Conservation (phyloP, 192 early-diverging fungal genomes). For the Coemansia guatemalensis region DNA sequence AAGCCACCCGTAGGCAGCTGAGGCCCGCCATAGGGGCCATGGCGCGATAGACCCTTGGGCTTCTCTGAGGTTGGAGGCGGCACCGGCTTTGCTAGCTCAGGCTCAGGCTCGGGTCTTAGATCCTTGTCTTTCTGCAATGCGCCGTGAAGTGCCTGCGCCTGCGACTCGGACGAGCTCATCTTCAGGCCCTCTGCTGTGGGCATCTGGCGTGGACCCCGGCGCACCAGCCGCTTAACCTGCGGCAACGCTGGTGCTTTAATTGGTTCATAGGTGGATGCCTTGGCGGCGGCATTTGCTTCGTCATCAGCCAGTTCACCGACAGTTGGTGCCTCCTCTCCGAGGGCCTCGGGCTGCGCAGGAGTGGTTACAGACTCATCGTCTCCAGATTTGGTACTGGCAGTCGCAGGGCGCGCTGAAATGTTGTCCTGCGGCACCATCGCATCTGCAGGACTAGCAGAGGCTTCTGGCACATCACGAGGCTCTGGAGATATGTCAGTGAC, state of each 20-base stretch:
- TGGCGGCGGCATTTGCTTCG: not conserved
- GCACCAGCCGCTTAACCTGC: conserved; percentile 43
- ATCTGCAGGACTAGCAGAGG: not conserved
- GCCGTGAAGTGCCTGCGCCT: conserved; percentile 36
- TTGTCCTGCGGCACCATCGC: not conserved
- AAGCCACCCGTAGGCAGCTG: conserved; percentile 48
- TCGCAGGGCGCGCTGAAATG: not conserved
- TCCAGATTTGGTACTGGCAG: not conserved
- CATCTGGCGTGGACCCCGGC: conserved; percentile 48
- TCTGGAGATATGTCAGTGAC: conserved; percentile 1
- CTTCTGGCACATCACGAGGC: not conserved
- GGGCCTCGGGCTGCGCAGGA: not conserved
- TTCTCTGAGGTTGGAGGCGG: conserved; percentile 39
- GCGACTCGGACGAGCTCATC: conserved; percentile 39
- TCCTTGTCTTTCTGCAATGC: conserved; percentile 47
- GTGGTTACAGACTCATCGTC: not conserved
- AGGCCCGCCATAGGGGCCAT: conserved; percentile 24
- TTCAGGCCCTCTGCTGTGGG: conserved; percentile 48
- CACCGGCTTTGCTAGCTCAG: conserved; percentile 8
- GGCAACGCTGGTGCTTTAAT: conserved; percentile 41
- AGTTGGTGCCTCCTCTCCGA: not conserved
- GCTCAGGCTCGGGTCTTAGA: conserved; percentile 17
- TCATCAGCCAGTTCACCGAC: not conserved
- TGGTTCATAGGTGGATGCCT: conserved; percentile 19
- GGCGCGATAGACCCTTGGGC: conserved; percentile 34